A percentile compares a stretch with the other conserved stretches of the same genome.
Conservation (phyloP, 805 yeast species). For the Hagleromyces aurorensis region DNA sequence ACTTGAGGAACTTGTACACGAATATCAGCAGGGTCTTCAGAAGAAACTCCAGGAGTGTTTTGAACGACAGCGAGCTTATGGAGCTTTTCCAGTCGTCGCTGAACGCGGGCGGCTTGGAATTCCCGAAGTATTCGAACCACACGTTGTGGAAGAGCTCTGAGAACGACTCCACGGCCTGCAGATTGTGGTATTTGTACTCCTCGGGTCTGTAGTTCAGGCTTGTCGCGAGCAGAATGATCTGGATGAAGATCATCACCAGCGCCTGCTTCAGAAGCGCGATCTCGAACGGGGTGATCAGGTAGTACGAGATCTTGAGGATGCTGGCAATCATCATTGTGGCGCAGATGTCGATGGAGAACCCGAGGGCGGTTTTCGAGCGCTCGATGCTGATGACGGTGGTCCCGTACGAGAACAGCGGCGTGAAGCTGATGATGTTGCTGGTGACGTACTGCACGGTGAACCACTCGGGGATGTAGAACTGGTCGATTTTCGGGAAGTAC, state of each 20-base stretch:
- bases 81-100: slow-evolving; percentile 26
- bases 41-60: slow-evolving; percentile 15
- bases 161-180: slow-evolving; percentile 31
- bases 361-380: slow-evolving; percentile 55
- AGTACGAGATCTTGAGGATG: slow-evolving; percentile 65
- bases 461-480: slow-evolving; percentile 43
- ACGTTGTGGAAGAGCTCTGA: slow-evolving; percentile 25
- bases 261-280: slow-evolving; percentile 71
- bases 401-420: slow-evolving; percentile 84
- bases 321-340: slow-evolving; percentile 82
- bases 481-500: slow-evolving; percentile 34
- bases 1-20: slow-evolving; percentile 39
- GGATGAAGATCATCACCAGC: slow-evolving; percentile 77
- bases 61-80: slow-evolving; percentile 17
- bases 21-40: slow-evolving; percentile 23
- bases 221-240: slow-evolving; percentile 51
- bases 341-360: slow-evolving; percentile 88
- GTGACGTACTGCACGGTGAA: slow-evolving; percentile 47
- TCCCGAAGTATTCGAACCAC: slow-evolving; percentile 29
- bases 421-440: slow-evolving; percentile 61
- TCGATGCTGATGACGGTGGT: slow-evolving; percentile 68
- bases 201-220: slow-evolving; percentile 52
- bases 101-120: slow-evolving; percentile 17
- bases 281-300: slow-evolving; percentile 74
- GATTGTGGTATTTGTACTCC: slow-evolving; percentile 33